Base-by-base conservation (phyloP, 2,329 filamentous ascomycete genomes). In the Penicillium oxalicum region DNA sequence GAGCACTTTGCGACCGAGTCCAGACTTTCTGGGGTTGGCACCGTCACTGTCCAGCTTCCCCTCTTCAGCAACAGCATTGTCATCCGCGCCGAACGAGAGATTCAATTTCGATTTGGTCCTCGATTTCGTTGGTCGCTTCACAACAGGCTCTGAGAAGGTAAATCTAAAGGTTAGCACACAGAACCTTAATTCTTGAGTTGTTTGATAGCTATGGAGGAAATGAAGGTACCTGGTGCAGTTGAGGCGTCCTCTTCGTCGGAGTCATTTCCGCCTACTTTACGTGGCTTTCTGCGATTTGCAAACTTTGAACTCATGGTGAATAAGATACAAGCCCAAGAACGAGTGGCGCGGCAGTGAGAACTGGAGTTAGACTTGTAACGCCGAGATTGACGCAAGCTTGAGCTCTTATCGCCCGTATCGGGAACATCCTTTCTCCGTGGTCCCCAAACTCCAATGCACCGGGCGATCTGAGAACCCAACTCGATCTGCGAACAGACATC, bases 221-320 rank as follows among this genome's bases (percentile, higher is more conserved):
- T 25, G 8, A 38, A 28, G 18, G 26, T 26, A 79, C 77, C 74
- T 71, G 65, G 58, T 40, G 61, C 44, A 39, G 41, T 57, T 40
- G 50, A 52, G 38, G 52, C 54, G 36, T 65, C 51, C 49, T 74
- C 71, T 1, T 83, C 84, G 2, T 74, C 72, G 1, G 83, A 84
- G 3, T 87, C 82, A 51, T 88, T 86, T 37, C 81, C 76, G 40
- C 82, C 85, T 58, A 95, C 87, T 61, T 90, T 86, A 56, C 87
- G 85, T 40, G 87, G 83, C 59, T 93, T 90, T 55, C 81, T 75
- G 46, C 78, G 72, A 52, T 74, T 74, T 37, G 73, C 74, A 55
- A 80, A 78, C 7, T 76, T 70, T 54, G 80, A 76, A 52, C 76
- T 81, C 80, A 84, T 83, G 4, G 26, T 41, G 13, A 1, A 4